Conservation (phyloP, 2,329 filamentous ascomycete species). For the Dactylellina cionopaga region DNA sequence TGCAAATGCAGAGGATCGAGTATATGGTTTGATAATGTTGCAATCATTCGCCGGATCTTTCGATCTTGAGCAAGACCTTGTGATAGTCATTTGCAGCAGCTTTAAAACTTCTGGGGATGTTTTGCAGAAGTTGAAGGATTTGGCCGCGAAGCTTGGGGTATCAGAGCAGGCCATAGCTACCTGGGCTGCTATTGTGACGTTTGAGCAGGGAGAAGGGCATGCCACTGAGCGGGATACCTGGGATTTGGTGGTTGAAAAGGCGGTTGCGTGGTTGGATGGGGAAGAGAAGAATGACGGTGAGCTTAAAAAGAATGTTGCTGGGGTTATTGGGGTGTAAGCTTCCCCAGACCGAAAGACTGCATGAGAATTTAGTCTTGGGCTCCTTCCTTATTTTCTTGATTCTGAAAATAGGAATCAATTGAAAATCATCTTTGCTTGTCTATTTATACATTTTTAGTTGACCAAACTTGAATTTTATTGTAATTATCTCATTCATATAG, state of each 20-base stretch:
- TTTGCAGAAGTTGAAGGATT: conserved; percentile 32
- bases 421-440: no score
- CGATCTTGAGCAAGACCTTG: not conserved
- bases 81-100: conserved; percentile 18
- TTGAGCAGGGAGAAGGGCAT: conserved; percentile 42
- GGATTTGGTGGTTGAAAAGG: conserved; percentile 52
- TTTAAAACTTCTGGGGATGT: conserved; percentile 29
- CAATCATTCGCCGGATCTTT: conserved; percentile 49
- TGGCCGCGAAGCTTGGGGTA: conserved; percentile 30
- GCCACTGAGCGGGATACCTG: conserved; percentile 42
- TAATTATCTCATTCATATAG: no score
- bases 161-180: conserved; percentile 31
- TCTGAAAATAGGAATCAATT: no score
- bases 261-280: conserved; percentile 32
- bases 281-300: conserved; percentile 29
- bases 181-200: conserved; percentile 36
- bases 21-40: conserved; percentile 45
- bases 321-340: conserved; percentile 21
- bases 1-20: conserved; percentile 38
- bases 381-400: no score
- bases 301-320: conserved; percentile 16
- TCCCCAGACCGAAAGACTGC: no score
- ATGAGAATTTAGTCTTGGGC: no score
- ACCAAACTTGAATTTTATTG: no score
- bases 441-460: no score